Base-by-base conservation (phyloP, 441 rosid species). In the Isatis lusitanica region DNA sequence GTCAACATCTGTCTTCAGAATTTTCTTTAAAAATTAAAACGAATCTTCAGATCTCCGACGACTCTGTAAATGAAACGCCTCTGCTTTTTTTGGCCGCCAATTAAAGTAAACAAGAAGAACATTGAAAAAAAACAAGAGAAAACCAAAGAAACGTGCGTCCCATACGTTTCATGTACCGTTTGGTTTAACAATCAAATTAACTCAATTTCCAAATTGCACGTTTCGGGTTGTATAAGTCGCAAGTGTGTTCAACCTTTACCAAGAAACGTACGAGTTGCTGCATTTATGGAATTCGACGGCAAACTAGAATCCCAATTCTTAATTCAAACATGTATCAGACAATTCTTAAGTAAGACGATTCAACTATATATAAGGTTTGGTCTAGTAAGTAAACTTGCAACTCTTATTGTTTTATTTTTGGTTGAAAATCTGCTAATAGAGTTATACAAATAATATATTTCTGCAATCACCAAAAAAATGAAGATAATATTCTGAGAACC, bases 141-240 rank as follows among this genome's bases (percentile, higher is more conserved):
- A 63, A 63, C 24, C 9, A 12, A 74, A 68, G 17, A 68, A 68
- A 62, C 70, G 65, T 68, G 70, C 47, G 59, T 38, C 24, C 10
- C 63, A 36, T 46, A 68, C 69, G 78, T 75, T 68, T 52, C 42
- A 52, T 62, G 65, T 62, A 55, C 33, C 33, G 17, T 61, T 61
- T 68, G 69, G 74, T 51, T 68, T 61, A 40, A 21, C 38, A 50
- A 66, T 39, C 12, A 18, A 58, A 30, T 48, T 30, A 52, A 40
- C 57, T 74, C 50, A 52, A 52, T 68, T 61, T 68, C 57, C 50
- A 50, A 48, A 68, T 61, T 61, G 50, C 69, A 60, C 74, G 78
- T 42, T 68, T 74, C 36, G 38, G 55, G 42, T 43, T 65, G n/a
- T 67, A 10, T 18, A 66, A 17, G 60, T 59, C 67, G 9, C 48